These are phyloP conservation scores for Suhomyces terraborum DNA, from an alignment of 1,139 yeast genomes.

Conservation along the genomic window DNA sequence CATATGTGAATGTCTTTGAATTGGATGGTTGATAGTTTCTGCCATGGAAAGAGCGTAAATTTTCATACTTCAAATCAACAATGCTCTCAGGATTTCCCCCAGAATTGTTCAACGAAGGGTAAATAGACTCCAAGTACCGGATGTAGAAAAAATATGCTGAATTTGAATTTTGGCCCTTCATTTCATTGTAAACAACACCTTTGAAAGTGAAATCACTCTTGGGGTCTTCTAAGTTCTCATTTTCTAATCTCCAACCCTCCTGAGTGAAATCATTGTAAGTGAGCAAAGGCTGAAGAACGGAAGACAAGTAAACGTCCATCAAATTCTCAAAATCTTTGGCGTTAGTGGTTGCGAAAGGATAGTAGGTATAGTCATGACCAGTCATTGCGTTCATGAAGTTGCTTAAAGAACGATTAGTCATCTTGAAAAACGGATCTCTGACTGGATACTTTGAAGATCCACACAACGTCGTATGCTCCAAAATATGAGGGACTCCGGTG, in stretches of 20 bases:
- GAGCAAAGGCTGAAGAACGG: constrained; percentile 81
- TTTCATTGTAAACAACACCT: constrained; percentile 97
- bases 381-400: constrained; percentile 99
- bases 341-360: constrained; percentile 95
- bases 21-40: constrained; percentile 87
- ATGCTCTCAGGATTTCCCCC: constrained; percentile 93
- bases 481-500: constrained; percentile 93
- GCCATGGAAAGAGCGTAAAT: constrained; percentile 72
- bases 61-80: constrained; percentile 71
- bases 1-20: constrained; percentile 85
- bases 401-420: constrained; percentile 83
- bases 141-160: constrained; percentile 84
- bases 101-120: constrained; percentile 81
- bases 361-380: constrained; percentile 92
- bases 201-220: constrained; percentile 69
- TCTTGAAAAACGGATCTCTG: constrained; percentile 95
- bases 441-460: constrained; percentile 92
- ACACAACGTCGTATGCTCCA: constrained; percentile 94
- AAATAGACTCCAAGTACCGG: constrained; percentile 80
- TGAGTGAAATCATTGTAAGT: constrained; percentile 82
- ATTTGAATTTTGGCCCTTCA: constrained; percentile 97
- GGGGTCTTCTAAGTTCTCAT: constrained; percentile 58
- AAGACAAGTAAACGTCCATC: constrained; percentile 85
- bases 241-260: constrained; percentile 98
- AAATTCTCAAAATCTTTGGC: constrained; percentile 76